Base-by-base conservation (phyloP, 352 stramenopile species). In the Phytophthora pluvialis region DNA sequence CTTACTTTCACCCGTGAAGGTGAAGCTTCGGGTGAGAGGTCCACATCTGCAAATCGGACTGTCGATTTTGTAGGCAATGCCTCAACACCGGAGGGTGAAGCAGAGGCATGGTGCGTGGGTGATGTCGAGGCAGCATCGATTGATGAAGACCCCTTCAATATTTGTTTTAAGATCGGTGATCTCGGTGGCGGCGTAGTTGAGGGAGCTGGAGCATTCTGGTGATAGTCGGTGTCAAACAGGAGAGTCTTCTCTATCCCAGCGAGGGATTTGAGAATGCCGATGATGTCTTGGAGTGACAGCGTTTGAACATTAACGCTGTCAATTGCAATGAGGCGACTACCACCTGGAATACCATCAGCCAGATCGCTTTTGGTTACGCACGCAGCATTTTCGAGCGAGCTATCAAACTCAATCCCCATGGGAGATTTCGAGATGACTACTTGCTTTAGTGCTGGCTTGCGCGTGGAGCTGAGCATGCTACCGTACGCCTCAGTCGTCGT, bases 291-390 rank as follows among this genome's bases (percentile, higher is more conserved):
- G 16, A 88, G 31, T 1, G 62, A 51, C 28, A 86, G 46, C 2
- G 67, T 64, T 33, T 70, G 78, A 10, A 89, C 48, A 39, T 90
- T 70, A 8, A 85, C 51, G 13, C 62, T 40, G 18, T 21, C 21
- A 21, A 21, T 21, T 21, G 21, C 21, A 2, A 21, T 21, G 8
- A 90, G 60, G n/a, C 68, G 60, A 44, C 78, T 90, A 2, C 80
- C 76, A 6, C 65, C 8, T 6, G 75, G 66, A 29, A 88, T 68
- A 4, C 70, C 33, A 15, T 38, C 32, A 21, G 21, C 21, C 21
- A 21, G 21, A 21, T 21, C 21, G 2, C 21, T 21, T 21, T 21
- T 21, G 21, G 21, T 21, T 21, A 21, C 21, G 21, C 21, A 21
- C 21, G 21, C 21, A 21, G 21, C 21, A 21, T 21, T 21, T 21